phyloP scores from a whole-genome alignment of 2,329 filamentous ascomycete genomes.

The Aurifilum marmelostoma region DNA sequence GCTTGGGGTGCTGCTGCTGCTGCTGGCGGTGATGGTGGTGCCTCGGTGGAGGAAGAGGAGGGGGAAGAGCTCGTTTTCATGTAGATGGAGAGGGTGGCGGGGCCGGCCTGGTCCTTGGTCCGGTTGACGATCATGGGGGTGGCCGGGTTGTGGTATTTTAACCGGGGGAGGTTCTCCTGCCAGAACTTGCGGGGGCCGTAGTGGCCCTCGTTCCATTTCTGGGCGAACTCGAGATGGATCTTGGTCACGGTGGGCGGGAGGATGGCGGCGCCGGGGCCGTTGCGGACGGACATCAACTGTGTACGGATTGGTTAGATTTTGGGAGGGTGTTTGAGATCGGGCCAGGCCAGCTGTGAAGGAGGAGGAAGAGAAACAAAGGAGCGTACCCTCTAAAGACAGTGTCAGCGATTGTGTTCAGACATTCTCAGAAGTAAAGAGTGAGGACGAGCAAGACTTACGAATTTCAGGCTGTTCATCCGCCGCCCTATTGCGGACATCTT shows the following conservation, averaged over 20 bases:
- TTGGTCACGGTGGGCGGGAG: constrained; percentile 76
- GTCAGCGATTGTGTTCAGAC: constrained; percentile 31
- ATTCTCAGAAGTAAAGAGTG: neutral
- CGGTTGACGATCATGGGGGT: constrained; percentile 83
- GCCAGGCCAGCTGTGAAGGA: neutral
- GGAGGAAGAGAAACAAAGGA: constrained; percentile 24
- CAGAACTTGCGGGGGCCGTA: constrained; percentile 84
- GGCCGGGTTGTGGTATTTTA: constrained; percentile 93
- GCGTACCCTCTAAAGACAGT: constrained; percentile 47
- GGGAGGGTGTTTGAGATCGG: constrained; percentile 34
- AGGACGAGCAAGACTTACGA: constrained; percentile 56
- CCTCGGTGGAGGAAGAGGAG: neutral
- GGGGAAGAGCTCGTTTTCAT: constrained; percentile 39
- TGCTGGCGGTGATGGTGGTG: constrained; percentile 22
- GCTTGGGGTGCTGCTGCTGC: neutral
- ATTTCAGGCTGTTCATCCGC: constrained; percentile 74
- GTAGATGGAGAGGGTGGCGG: constrained; percentile 68
- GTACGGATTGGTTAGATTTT: neutral
- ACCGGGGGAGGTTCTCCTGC: constrained; percentile 75
- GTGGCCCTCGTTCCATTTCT: constrained; percentile 65
- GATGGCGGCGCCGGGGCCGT: constrained; percentile 81
- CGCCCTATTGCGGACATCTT: constrained; percentile 55
- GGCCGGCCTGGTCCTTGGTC: constrained; percentile 56
- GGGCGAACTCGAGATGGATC: constrained; percentile 75
- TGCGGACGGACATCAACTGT: constrained; percentile 74